Conservation (phyloP, 202 grass and related monocot species). For the Musa balbisiana region DNA sequence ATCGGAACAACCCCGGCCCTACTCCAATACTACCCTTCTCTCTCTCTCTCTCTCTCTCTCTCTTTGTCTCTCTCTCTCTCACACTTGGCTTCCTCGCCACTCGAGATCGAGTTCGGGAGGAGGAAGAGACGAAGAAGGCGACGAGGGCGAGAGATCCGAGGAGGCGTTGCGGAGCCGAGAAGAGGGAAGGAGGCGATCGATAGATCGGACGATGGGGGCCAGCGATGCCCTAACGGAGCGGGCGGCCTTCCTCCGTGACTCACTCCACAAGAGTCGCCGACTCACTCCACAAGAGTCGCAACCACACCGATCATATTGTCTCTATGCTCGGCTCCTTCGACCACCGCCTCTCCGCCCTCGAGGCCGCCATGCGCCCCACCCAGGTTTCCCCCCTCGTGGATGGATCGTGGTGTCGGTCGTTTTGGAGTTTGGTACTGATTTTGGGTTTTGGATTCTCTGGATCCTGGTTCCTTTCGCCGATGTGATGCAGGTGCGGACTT, state of each 20-base stretch:
- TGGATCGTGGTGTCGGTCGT: background rate
- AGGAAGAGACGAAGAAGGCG: background rate
- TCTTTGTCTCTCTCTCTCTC: background rate
- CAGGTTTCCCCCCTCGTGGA: constrained; percentile 29
- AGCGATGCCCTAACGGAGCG: constrained; percentile 62
- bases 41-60: background rate
- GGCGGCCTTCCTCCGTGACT: constrained; percentile 58
- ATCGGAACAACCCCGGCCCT: background rate
- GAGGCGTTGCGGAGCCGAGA: background rate
- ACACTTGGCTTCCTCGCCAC: background rate
- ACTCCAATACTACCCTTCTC: background rate
- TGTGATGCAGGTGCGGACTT: constrained; percentile 46
- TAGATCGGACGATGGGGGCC: background rate
- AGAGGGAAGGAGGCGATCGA: background rate
- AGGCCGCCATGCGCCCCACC: constrained; percentile 86
- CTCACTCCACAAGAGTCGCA: constrained; percentile 55
- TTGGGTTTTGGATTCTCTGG: background rate
- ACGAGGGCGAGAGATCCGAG: background rate
- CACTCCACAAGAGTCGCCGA: constrained; percentile 67
- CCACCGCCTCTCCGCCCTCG: constrained; percentile 68
- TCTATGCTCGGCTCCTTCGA: constrained; percentile 90
- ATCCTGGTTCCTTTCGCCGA: background rate
- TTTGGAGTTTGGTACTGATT: background rate
- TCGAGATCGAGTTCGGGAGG: constrained; percentile 9
- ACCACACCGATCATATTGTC: constrained; percentile 57